phyloP scores from a whole-genome alignment of 805 yeast species.

The Barnettozyma botsteinii region DNA sequence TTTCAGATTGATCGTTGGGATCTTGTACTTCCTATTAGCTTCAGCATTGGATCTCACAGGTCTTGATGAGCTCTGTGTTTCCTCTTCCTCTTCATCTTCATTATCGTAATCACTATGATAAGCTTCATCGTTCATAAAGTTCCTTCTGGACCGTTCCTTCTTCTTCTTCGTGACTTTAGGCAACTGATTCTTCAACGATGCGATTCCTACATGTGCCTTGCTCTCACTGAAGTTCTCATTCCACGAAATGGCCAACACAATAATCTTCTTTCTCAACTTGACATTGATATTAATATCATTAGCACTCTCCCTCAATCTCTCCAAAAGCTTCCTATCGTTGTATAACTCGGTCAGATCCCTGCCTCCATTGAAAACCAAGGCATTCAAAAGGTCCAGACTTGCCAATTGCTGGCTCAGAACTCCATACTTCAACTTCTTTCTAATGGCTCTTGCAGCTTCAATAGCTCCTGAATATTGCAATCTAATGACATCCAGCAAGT shows the following conservation, averaged over 20 bases:
- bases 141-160: slow-evolving; percentile 14
- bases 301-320: slow-evolving; percentile 50
- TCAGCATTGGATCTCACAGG: slow-evolving; percentile 19
- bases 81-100: slow-evolving; percentile 28
- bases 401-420: slow-evolving; percentile 51
- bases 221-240: slow-evolving; percentile 45
- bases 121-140: slow-evolving; percentile 50
- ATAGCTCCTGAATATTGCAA: slow-evolving; percentile 35
- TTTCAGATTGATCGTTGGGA: slow-evolving; percentile 62
- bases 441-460: slow-evolving; percentile 87
- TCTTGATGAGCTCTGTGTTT: neutral
- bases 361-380: slow-evolving; percentile 54
- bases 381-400: slow-evolving; percentile 57
- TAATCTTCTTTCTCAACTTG: slow-evolving; percentile 41
- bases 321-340: slow-evolving; percentile 62
- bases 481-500: slow-evolving; percentile 29
- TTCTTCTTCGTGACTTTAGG: slow-evolving; percentile 31
- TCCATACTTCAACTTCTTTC: slow-evolving; percentile 91
- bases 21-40: slow-evolving; percentile 45
- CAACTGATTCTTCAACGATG: slow-evolving; percentile 38
- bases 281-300: slow-evolving; percentile 39
- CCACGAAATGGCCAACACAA: slow-evolving; percentile 63
- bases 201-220: slow-evolving; percentile 44
- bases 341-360: slow-evolving; percentile 37
- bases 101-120: slow-evolving; percentile 34